These are phyloP conservation scores for Ceratocystis cubensis DNA, from an alignment of 2,329 filamentous ascomycete species.

Conservation along the genomic window DNA sequence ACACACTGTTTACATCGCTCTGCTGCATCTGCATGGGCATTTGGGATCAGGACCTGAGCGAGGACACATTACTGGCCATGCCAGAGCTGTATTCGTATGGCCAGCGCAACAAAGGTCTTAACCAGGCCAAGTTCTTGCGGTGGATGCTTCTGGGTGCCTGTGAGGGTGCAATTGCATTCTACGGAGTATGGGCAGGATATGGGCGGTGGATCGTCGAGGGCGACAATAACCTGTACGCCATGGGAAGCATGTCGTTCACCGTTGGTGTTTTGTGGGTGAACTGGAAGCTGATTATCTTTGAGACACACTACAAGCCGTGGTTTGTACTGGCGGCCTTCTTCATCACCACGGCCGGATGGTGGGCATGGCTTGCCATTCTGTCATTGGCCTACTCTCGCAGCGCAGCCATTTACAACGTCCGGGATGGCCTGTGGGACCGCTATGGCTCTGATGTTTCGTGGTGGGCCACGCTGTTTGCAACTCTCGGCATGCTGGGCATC, in stretches of 20 bases:
- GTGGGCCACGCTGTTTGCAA: constrained; percentile 60
- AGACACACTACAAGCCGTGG: constrained; percentile 62
- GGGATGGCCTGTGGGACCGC: constrained; percentile 48
- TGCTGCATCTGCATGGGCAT: constrained; percentile 81
- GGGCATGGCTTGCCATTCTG: constrained; percentile 62
- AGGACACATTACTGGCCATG: constrained; percentile 77
- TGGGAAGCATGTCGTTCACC: constrained; percentile 61
- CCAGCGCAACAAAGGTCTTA: constrained; percentile 60
- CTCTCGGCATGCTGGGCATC: constrained; percentile 45
- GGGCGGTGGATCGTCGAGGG: constrained; percentile 37
- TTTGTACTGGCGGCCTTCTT: constrained; percentile 48
- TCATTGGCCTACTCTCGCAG: constrained; percentile 44
- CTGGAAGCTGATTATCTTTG: constrained; percentile 63
- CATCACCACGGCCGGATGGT: constrained; percentile 54
- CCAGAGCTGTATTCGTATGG: constrained; percentile 83
- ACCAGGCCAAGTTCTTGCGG: constrained; percentile 56
- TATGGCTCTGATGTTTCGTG: constrained; percentile 59
- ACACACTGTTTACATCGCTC: constrained; percentile 83
- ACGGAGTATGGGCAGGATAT: constrained; percentile 44
- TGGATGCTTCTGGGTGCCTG: constrained; percentile 67
- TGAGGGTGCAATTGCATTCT: constrained; percentile 64
- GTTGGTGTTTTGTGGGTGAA: constrained; percentile 61
- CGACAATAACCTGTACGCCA: constrained; percentile 59
- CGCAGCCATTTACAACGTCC: constrained; percentile 52
- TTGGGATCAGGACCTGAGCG: constrained; percentile 77